phyloP scores from a whole-genome alignment of 2,329 filamentous ascomycete genomes.

The Curvularia hawaiiensis region DNA sequence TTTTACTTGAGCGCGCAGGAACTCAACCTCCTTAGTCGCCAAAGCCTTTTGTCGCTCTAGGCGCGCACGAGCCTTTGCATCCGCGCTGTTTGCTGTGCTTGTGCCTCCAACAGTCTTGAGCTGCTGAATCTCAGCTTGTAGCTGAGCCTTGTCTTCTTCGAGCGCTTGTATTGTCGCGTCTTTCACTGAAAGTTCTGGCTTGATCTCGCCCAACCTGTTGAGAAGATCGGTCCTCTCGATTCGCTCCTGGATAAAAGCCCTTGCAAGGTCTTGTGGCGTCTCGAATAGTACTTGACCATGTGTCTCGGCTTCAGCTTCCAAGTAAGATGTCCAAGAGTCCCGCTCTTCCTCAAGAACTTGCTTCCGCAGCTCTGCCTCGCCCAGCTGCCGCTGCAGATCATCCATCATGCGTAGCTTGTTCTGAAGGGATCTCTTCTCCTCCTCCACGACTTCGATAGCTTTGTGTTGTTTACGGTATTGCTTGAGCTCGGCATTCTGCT shows the following conservation, averaged over 20 bases:
- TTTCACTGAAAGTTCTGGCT: slow-evolving; percentile 78
- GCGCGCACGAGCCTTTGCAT: slow-evolving; percentile 71
- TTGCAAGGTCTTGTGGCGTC: slow-evolving; percentile 84
- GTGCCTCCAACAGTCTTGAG: slow-evolving; percentile 57
- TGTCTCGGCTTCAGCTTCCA: slow-evolving; percentile 69
- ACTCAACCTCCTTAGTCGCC: slow-evolving; percentile 91
- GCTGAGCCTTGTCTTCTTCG: slow-evolving; percentile 68
- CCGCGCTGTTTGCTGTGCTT: slow-evolving; percentile 53
- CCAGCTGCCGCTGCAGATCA: slow-evolving; percentile 74
- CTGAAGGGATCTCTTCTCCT: slow-evolving; percentile 87
- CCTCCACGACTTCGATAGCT: slow-evolving; percentile 91
- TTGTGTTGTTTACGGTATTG: slow-evolving; percentile 81
- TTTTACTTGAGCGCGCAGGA: slow-evolving; percentile 88
- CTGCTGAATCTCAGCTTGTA: slow-evolving; percentile 74
- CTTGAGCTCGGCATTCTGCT: slow-evolving; percentile 79
- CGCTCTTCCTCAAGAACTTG: slow-evolving; percentile 89
- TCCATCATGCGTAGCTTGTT: slow-evolving; percentile 77
- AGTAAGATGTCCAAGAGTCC: slow-evolving; percentile 82
- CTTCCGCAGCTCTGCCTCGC: slow-evolving; percentile 79
- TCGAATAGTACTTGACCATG: slow-evolving; percentile 75
- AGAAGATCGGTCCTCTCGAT: slow-evolving; percentile 79
- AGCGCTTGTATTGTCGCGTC: slow-evolving; percentile 75
- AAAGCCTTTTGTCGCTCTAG: slow-evolving; percentile 85
- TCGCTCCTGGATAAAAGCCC: slow-evolving; percentile 81
- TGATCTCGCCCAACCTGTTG: slow-evolving; percentile 77